Evolutionary conservation across 2,329 filamentous ascomycete species (phyloP), one percentile per base, ranked within the genome.

Genomic region (Verticillium albo-atrum): DNA sequence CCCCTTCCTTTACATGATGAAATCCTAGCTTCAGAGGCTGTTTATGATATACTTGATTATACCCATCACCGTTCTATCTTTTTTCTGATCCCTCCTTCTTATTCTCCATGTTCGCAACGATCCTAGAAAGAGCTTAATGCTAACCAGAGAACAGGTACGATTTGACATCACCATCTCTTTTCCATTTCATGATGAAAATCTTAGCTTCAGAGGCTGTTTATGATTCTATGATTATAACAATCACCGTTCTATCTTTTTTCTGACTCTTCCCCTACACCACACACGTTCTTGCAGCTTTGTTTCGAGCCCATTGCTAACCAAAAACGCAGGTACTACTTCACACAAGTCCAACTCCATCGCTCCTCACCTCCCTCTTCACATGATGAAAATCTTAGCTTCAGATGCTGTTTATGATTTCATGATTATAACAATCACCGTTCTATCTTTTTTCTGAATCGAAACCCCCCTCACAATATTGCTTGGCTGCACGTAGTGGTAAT

Each of bases 381-480:
- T 55, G 57, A 58, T 58, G 57, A 55, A 57, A 57, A 35, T 42
- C 17, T 63, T 63, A 62, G 68, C 67, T 67, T 74, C 74, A 77
- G 76, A 78, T 75, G 76, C 76, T 79, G 76, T 79, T 79, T 78
- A 79, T 79, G 76, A 78, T 72, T 61, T 62, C 2, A 66, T 76
- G 73, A 76, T 76, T 77, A 68, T 64, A 71, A 72, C 65, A 58
- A 65, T 71, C 67, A 74, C 70, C 68, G 68, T 66, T 66, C 62
- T 66, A 67, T 70, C 68, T 56, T 57, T 63, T 57, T 57, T 52
- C 62, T 59, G 61, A 59, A 5, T 47, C 30, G 50, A 37, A 42
- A 15, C 37, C 28, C 28, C 25, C 14, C n/a, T 26, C 26, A 53
- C 26, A 10, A 26, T 51, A 37, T 50, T 55, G 7, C 20, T 12